Evolutionary conservation across 2,329 filamentous ascomycete species (phyloP), one percentile per base, ranked within the genome.

Genomic region (Aquanectria penicillioides): DNA sequence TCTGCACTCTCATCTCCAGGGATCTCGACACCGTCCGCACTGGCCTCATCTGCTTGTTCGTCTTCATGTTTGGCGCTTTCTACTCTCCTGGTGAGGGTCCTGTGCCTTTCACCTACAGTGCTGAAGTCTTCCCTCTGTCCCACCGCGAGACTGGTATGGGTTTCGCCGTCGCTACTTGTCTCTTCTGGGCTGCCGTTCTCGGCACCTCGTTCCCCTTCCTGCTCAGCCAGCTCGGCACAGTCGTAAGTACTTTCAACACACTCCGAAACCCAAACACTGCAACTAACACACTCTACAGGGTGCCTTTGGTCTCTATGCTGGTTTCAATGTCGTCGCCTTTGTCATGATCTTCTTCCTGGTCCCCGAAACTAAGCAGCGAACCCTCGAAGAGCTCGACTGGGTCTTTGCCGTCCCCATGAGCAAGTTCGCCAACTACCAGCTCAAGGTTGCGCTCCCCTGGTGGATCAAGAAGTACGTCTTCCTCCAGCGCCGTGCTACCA

Each of bases 1-100:
- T 77, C 40, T 77, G 73, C 63, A 78, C 74, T 3, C 64, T 77
- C 26, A 74, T 77, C 31, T 59, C 68, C 31, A 53, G 66, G 15
- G 69, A 76, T 17, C 73, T 0, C 76, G 69, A 18, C 76, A 71
- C 0, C 77, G 6, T 80, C 0, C 80, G 83, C 54, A 77, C 86
- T 22, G 83, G 78, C 28, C 71, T 85, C 0, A 81, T 89, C 28
- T 85, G 86, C 2, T 75, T 88, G 5, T 89, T 89, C 60, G 77
- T 89, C 61, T 90, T 86, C 74, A 70, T 90, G 12, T 91, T 90
- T 62, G 85, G 82, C 1, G 73, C 85, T 6, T 88, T 89, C 65
- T 89, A 89, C 73, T 88, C 85, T 0, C 85, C 86, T 0, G 87
- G 87, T 15, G 86, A 89, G 74, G 87, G 87, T 0, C 81, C 85